Evolutionary conservation across 1,284 basidiomycete genomes (phyloP).

Genomic region (Puccinia polysora): DNA sequence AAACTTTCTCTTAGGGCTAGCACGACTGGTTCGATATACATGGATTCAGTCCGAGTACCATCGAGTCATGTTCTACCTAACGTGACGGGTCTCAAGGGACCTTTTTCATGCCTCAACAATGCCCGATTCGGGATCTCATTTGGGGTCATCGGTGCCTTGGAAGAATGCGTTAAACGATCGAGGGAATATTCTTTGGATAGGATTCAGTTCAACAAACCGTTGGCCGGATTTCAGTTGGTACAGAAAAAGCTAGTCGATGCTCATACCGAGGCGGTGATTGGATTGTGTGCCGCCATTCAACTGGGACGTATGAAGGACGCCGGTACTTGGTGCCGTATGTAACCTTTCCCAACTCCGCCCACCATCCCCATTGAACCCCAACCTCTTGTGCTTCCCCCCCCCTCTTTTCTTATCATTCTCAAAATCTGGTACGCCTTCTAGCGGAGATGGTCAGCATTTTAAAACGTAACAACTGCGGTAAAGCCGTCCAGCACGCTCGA

Average conservation of each 20-base stretch:
- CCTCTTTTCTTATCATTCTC: background rate
- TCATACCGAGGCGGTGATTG: slow-evolving; percentile 74
- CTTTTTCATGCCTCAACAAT: slow-evolving; percentile 86
- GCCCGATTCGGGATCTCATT: slow-evolving; percentile 87
- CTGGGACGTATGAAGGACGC: slow-evolving; percentile 84
- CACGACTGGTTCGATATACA: slow-evolving; percentile 83
- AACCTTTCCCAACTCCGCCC: background rate
- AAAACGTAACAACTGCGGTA: slow-evolving; percentile 93
- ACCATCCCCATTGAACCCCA: background rate
- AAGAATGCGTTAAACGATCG: slow-evolving; percentile 77
- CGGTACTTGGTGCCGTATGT: slow-evolving; percentile 62
- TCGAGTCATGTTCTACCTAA: slow-evolving; percentile 71
- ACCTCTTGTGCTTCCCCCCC: background rate
- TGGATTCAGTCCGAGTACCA: slow-evolving; percentile 68
- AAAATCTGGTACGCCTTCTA: background rate
- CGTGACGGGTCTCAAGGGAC: slow-evolving; percentile 69
- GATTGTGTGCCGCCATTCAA: slow-evolving; percentile 67
- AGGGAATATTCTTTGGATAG: slow-evolving; percentile 78
- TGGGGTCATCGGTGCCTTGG: slow-evolving; percentile 90
- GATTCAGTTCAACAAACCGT: slow-evolving; percentile 78
- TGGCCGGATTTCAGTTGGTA: slow-evolving; percentile 86
- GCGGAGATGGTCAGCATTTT: slow-evolving; percentile 90
- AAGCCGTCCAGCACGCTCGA: slow-evolving; percentile 75
- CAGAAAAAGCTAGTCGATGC: slow-evolving; percentile 97
- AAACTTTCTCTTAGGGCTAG: slow-evolving; percentile 86